phyloP scores from a whole-genome alignment of 306 rosid species.

The Cucurbita moschata region DNA sequence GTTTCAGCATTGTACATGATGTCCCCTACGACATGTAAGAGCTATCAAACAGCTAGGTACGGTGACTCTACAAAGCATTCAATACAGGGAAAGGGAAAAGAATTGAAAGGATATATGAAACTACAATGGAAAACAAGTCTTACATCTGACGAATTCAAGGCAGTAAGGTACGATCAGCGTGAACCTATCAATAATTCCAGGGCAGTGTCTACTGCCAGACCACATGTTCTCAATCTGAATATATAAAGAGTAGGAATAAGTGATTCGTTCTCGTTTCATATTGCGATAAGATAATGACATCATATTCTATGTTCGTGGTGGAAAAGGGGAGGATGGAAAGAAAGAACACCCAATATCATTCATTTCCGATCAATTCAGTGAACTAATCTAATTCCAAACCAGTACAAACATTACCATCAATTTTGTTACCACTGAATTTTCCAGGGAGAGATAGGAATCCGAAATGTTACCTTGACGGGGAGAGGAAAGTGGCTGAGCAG shows the following conservation, averaged over 20 bases:
- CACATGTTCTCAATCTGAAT: constrained; percentile 76
- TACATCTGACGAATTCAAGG: constrained; percentile 72
- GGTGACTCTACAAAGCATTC: not conserved
- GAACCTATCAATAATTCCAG: constrained; percentile 59
- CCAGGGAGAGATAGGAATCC: constrained; percentile 3
- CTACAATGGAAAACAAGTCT: constrained; percentile 1
- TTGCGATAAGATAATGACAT: not conserved
- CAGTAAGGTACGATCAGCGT: constrained; percentile 70
- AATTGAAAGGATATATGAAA: not conserved
- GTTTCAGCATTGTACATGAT: constrained; percentile 41
- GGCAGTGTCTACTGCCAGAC: constrained; percentile 54
- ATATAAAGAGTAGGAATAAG: not conserved
- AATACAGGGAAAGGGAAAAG: not conserved
- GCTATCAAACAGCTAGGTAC: not conserved
- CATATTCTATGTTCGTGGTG: not conserved
- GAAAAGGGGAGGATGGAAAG: not conserved
- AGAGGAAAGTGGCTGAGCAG: constrained; percentile 49
- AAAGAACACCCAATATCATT: not conserved
- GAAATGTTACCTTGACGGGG: constrained; percentile 39
- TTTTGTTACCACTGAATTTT: not conserved
- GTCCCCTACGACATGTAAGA: constrained; percentile 49
- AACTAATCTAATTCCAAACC: not conserved
- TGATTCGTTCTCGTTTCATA: not conserved
- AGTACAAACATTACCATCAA: not conserved
- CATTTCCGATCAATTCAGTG: not conserved